A percentile compares a stretch with the other conserved stretches of the same genome.
phyloP scores from a whole-genome alignment of 441 rosid species.

The Euphorbia celastroides region DNA sequence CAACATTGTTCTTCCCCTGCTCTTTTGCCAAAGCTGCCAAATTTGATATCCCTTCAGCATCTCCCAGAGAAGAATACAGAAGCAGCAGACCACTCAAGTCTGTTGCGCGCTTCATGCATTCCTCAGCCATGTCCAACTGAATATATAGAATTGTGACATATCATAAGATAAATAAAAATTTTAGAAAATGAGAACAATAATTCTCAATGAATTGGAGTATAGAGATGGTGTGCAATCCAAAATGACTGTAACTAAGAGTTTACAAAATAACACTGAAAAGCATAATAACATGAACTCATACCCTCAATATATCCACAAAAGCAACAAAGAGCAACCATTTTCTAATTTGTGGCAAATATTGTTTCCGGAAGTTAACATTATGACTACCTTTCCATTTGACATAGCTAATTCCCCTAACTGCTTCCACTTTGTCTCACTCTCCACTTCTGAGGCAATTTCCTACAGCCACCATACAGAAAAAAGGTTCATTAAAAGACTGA shows the following conservation, averaged over 20 bases:
- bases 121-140: slow-evolving; percentile 97
- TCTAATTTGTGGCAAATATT: neutral
- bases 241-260: neutral
- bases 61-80: slow-evolving; percentile 92
- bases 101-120: slow-evolving; percentile 82
- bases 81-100: slow-evolving; percentile 91
- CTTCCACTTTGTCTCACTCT: slow-evolving; percentile 94
- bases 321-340: neutral
- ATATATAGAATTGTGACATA: slow-evolving; percentile 16
- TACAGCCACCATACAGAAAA: slow-evolving; percentile 26
- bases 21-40: slow-evolving; percentile 83
- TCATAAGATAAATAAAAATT: no score
- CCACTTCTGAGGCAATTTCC: slow-evolving; percentile 85
- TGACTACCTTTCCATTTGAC: slow-evolving; percentile 87
- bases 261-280: no score
- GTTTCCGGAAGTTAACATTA: slow-evolving; percentile 8
- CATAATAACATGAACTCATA: neutral
- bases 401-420: slow-evolving; percentile 95
- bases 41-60: slow-evolving; percentile 77
- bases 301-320: neutral
- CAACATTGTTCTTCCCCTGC: slow-evolving; percentile 92
- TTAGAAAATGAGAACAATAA: neutral
- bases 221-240: neutral
- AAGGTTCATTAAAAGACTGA: slow-evolving; percentile 2
- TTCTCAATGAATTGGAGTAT: neutral